Base-by-base conservation (phyloP, 177 flowering plant species). In the Vitis hybrid region DNA sequence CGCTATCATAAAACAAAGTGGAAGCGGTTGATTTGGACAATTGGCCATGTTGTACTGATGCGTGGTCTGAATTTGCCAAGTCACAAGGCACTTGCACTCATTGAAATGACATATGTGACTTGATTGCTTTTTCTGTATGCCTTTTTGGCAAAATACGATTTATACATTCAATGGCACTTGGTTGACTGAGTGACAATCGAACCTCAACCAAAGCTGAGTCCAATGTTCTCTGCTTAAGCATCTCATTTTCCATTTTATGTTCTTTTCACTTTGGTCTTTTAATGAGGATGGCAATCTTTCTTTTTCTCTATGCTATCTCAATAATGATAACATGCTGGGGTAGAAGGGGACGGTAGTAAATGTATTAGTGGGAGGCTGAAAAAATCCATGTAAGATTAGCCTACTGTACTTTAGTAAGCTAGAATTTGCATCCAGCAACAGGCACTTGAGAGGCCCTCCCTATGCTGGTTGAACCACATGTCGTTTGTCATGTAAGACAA, bases 181-280 rank as follows among this genome's bases (percentile, higher is more conserved):
- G 67, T 71, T 76, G 79, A 79, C 75, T 73, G 75, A 61, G 30
- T 72, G 77, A 64, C 60, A 52, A 67, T 78, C 60, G 69, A 77
- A 72, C 78, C 77, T 64, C 68, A 75, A 83, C 77, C 50, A 59
- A 46, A 59, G 78, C 70, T 40, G 70, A 64, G 67, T 68, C 69
- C 50, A 66, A 56, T 66, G 72, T 79, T 86, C 86, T 81, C 86
- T 72, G 69, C 65, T 68, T 32, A 60, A 66, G 86, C 86, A 83
- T 82, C 85, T 66, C 72, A 82, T 78, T 72, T 80, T 82, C 66
- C 68, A 54, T 68, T 74, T 61, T 70, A 40, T 67, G 19, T 51
- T 59, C 54, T 68, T 61, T 70, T 61, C 21, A 10, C 60, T 46
- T 24, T 75, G 64, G 66, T 77, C 80, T 65, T 73, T 75, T 69